A percentile compares a stretch with the other conserved stretches of the same genome.
These are phyloP conservation scores for Lipomyces lipofer DNA, from an alignment of 805 yeast species.

Conservation along the genomic window DNA sequence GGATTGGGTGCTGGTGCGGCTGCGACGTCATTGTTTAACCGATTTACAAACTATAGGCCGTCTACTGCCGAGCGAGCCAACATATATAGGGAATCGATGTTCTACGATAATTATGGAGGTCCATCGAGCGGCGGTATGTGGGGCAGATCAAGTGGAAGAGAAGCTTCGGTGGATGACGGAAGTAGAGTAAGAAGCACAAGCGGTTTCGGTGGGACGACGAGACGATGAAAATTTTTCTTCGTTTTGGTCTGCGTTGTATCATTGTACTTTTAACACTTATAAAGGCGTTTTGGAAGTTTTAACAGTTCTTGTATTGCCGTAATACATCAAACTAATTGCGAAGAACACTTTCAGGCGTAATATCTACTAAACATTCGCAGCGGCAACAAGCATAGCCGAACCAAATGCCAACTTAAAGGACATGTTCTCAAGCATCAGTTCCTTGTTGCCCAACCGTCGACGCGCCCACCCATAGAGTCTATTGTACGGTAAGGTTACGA, in stretches of 20 bases:
- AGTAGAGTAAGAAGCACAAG: conserved; percentile 3
- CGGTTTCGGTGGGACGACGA: conserved; percentile 23
- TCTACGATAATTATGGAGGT: conserved; percentile 5
- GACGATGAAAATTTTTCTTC: conserved; percentile 25
- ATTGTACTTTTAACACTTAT: too few relatives aligned
- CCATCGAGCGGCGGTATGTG: neutral
- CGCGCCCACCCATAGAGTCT: conserved; percentile 39
- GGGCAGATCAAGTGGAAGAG: neutral
- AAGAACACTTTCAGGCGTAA: too few relatives aligned
- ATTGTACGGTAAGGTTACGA: conserved; percentile 46
- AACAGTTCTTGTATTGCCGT: too few relatives aligned
- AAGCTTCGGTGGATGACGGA: neutral
- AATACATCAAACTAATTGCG: too few relatives aligned
- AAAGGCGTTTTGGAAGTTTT: too few relatives aligned
- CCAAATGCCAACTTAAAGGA: conserved; percentile 59
- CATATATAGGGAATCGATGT: conserved; percentile 2
- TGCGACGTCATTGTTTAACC: conserved; percentile 11
- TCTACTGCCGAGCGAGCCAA: conserved; percentile 11
- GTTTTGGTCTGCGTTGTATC: too few relatives aligned
- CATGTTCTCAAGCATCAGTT: conserved; percentile 53
- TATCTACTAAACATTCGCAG: conserved; percentile 46
- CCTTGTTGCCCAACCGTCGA: conserved; percentile 45
- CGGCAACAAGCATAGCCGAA: conserved; percentile 54
- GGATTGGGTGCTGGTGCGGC: conserved; percentile 27
- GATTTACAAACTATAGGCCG: conserved; percentile 6